Percentiles rank a stretch among this genome's conserved stretches.
Conservation (phyloP, 2,329 filamentous ascomycete genomes). For the Escovopsis weberi region DNA sequence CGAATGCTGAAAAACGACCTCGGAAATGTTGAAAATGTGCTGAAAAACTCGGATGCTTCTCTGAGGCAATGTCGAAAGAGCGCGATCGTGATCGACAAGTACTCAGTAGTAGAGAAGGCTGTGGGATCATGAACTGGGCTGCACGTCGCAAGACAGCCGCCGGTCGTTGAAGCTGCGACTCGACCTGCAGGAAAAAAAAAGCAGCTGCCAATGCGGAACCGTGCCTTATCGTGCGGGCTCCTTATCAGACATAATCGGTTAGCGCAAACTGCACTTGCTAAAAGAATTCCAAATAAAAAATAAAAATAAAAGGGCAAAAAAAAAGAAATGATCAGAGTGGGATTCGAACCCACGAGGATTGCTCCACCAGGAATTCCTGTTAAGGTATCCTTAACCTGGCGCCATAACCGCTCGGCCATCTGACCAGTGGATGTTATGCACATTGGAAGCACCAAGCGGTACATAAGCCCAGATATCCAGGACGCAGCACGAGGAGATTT, state of each 20-base stretch:
- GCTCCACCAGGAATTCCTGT: constrained; percentile 8
- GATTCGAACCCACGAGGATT: constrained; percentile 9
- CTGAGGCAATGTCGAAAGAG: neutral
- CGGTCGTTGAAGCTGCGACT: no score
- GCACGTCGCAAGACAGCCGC: no score
- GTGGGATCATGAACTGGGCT: no score
- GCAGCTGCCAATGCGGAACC: no score
- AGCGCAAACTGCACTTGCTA: no score
- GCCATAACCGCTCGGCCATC: constrained; percentile 4
- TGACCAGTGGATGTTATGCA: constrained; percentile 1
- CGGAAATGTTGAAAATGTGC: no score
- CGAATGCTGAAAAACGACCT: neutral
- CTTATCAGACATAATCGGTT: no score
- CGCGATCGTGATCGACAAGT: neutral
- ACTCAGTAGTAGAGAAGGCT: neutral
- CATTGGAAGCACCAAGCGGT: no score
- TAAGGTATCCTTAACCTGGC: constrained; percentile 2
- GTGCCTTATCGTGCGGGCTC: no score
- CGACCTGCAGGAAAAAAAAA: no score
- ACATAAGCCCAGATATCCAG: no score
- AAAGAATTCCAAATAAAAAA: neutral
- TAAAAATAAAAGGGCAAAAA: neutral
- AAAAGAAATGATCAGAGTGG: constrained; percentile 8
- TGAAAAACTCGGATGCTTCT: neutral
- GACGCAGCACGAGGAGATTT: no score